Base-by-base conservation (phyloP, 1,284 basidiomycete genomes). In the Rhodotorula sp. region DNA sequence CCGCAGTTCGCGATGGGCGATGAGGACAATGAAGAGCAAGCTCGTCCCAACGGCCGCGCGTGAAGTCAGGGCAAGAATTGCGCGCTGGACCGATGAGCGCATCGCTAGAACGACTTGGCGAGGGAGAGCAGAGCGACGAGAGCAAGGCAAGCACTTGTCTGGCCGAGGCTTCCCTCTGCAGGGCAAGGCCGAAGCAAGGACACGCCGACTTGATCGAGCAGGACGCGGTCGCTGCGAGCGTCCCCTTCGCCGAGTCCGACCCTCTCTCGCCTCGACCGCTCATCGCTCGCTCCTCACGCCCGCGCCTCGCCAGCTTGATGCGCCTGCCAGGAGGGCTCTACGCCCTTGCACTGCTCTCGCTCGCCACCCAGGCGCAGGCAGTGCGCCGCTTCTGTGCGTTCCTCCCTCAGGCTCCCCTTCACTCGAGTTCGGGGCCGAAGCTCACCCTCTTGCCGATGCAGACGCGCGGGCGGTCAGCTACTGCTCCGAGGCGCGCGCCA, bases 401-500 rank as follows among this genome's bases (percentile, higher is more conserved):
- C 32, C 53, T 7, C 17, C 29, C 19, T 32, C 32, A 7, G 9
- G 2, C 17, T 21, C 53, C 15, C 1, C 32, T 13, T n/a, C 50
- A 10, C n/a, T 12, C n/a, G n/a, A n/a, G n/a, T 5, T 29, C 48
- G 53, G 22, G 53, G 29, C 53, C 53, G 53, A 54, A 54, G 53
- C 53, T 54, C 32, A 54, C 53, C 19, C 17, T 10, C 32, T 19
- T 9, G 32, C 32, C 21, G 7, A 29, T 9, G 53, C 53, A 54
- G 53, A 54, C 12, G 53, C 53, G 15, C 29, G 53, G 32, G 53
- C 53, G 12, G 75, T 76, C 12, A 66, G 70, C 19, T 76, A 76
- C 53, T 76, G 75, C 59, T 70, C 68, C 8, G 41, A 46, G 1
- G 41, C 72, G 4, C 37, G 72, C 1, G 72, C 75, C 34, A 74